Base-by-base conservation (phyloP, 176 grass and related monocot species). In the Metroxylon sagu region DNA sequence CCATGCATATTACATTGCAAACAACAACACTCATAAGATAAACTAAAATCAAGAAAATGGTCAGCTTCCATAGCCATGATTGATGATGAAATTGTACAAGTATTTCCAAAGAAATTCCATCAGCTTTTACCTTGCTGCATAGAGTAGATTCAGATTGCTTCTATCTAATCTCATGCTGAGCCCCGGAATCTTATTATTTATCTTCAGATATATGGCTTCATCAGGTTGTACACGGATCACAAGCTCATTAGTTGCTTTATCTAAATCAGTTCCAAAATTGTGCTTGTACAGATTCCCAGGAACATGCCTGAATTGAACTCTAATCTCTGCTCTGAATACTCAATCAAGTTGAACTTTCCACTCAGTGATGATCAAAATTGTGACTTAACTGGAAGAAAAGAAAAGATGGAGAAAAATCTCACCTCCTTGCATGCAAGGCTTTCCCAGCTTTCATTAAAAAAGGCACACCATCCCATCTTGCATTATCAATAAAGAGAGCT, bases 391-490 rank as follows among this genome's bases (percentile, higher is more conserved):
- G 16, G 21, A 67, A 26, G 59, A 18, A 54, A 18, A 1, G 23
- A 57, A 54, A 29, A 17, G 31, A 31, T 26, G 35, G 16, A 55
- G 10, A 80, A 48, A 25, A 30, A 56, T 18, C 18, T 58, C 57
- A 85, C 87, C 77, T 59, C 23, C 71, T 69, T 0, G 56, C 80
- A 66, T 96, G 75, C 64, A 96, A 77, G n/a, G 91, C 91, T 77
- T 96, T 96, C 56, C 91, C 91, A 30, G 91, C 83, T 49, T 96
- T 96, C 83, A 90, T 87, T 16, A 96, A 74, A 77, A 96, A 96
- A 12, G 91, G 91, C 5, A 96, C 86, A 54, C 86, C 86, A 70
- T 90, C 91, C 91, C 91, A 96, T 65, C 91, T 82, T 19, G 86
- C 91, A 75, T 96, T 96, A 65, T 96, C 86, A 64, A 96, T 90